Base-by-base conservation (phyloP, 73 alveolate species). In the Tetrahymena malaccensis region DNA sequence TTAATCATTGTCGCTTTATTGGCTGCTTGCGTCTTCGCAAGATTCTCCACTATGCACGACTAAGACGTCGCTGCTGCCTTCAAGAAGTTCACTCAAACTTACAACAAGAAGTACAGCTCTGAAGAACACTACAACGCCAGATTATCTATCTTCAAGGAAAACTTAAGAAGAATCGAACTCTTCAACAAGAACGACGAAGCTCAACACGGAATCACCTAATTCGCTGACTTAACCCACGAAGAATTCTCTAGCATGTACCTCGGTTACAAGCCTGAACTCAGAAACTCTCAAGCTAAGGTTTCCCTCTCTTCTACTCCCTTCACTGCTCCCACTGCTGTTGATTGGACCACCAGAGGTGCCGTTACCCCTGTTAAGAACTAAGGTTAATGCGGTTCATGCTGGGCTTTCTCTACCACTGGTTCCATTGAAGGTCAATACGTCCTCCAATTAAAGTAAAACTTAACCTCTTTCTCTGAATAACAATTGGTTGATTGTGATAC, bases 271-370 rank as follows among this genome's bases (percentile, higher is more conserved):
- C 37, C 94, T 34, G 56, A 85, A 13, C 37, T 89, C 22, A 83
- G 84, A 33, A 85, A 85, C 34, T 94, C 83, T 27, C 85, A 83
- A 89, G 70, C 93, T 43, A 34, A 55, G 43, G 95, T 85, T 43
- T 55, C 94, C 40, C 94, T 95, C 93, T 44, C 89, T 15, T 58
- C 89, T 40, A 35, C 85, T n/a, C 55, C 50, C 85, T 44, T 57
- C 37, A 25, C 34, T 17, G 89, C 94, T 43, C 96, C 96, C 94
- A 84, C 70, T 4, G 93, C 93, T 27, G 38, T 96, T 27, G 99
- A 97, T 96, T 97, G 99, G 99, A 93, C 94, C 10, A 40, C 95
- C 34, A 31, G 55, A 25, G 99, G 99, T 25, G 99, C 98, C 55
- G 99, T 98, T 35, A 94, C 97, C 56, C 96, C 96, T 27, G 97